Evolutionary conservation across 768 basidiomycete species (phyloP).

Genomic region (Phaeotremella fagi): DNA sequence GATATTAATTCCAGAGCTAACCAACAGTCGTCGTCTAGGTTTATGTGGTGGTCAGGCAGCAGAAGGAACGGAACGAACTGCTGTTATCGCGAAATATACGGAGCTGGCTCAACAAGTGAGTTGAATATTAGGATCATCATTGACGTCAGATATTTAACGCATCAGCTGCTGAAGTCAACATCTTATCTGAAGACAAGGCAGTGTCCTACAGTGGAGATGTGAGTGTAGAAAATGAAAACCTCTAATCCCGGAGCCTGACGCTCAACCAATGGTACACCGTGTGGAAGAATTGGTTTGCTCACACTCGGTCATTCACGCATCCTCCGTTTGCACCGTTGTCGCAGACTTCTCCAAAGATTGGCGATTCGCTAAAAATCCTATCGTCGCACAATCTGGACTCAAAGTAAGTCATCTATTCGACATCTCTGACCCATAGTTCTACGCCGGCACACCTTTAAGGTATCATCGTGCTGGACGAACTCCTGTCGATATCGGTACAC

Average conservation of each 20-base stretch:
- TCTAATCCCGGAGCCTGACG: neutral
- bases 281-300: neutral
- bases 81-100: slow-evolving; percentile 34
- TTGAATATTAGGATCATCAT: neutral
- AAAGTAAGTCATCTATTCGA: slow-evolving; percentile 13
- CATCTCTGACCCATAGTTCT: slow-evolving; percentile 22
- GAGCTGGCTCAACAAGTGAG: slow-evolving; percentile 33
- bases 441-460: slow-evolving; percentile 28
- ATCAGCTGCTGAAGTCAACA: neutral
- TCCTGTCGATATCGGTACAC: slow-evolving; percentile 28
- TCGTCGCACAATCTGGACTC: neutral
- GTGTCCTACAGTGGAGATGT: slow-evolving; percentile 2
- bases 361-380: slow-evolving; percentile 26
- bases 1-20: neutral
- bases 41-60: no score
- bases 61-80: slow-evolving; percentile 11
- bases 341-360: slow-evolving; percentile 30
- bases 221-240: slow-evolving; percentile 1
- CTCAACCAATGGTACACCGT: neutral
- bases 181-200: slow-evolving; percentile 8
- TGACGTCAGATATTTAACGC: slow-evolving; percentile 8
- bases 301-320: neutral
- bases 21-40: slow-evolving; percentile 19
- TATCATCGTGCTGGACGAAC: slow-evolving; percentile 17
- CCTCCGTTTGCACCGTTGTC: slow-evolving; percentile 14